Percentiles rank a stretch among this genome's conserved stretches.
phyloP scores from a whole-genome alignment of 163 green algal genomes.

The Chlamydomonas reinhardtii region DNA sequence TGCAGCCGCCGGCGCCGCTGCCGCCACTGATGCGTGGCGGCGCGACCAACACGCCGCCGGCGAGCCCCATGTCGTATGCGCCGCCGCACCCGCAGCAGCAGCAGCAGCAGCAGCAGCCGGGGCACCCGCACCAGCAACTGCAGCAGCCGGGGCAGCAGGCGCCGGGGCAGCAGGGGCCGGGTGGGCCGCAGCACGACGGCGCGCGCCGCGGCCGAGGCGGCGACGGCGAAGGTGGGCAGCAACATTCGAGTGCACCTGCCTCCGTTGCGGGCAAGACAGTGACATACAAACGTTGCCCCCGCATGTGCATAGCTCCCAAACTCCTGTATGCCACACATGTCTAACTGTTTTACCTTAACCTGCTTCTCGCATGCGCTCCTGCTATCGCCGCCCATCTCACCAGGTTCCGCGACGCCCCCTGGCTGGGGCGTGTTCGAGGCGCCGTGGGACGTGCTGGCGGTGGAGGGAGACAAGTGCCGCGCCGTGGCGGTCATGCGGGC shows the following conservation, averaged over 20 bases:
- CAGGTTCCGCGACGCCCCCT: too few relatives aligned
- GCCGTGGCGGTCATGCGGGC: slow-evolving; percentile 5
- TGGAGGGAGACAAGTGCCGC: slow-evolving; percentile 29
- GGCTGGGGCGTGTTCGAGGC: slow-evolving; percentile 26
- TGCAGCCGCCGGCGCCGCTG: not conserved
- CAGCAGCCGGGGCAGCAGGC: not conserved
- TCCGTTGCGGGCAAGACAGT: too few relatives aligned
- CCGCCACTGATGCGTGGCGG: not conserved
- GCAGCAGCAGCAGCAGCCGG: not conserved
- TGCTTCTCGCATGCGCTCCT: too few relatives aligned
- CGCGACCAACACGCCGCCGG: not conserved
- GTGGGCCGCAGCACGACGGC: too few relatives aligned
- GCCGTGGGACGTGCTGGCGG: slow-evolving; percentile 32
- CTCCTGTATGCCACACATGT: too few relatives aligned
- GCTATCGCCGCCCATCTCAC: too few relatives aligned
- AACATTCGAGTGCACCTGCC: too few relatives aligned
- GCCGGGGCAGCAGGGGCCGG: too few relatives aligned
- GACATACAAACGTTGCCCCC: too few relatives aligned
- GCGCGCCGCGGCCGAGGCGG: too few relatives aligned
- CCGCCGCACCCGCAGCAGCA: not conserved
- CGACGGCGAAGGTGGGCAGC: not conserved
- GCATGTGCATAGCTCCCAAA: too few relatives aligned
- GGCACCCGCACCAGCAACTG: not conserved
- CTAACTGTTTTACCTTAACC: too few relatives aligned
- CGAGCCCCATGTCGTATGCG: slow-evolving; percentile 16